Evolutionary conservation across 495 filamentous ascomycete species (phyloP).

Genomic region (Antarctomyces pellizariae): DNA sequence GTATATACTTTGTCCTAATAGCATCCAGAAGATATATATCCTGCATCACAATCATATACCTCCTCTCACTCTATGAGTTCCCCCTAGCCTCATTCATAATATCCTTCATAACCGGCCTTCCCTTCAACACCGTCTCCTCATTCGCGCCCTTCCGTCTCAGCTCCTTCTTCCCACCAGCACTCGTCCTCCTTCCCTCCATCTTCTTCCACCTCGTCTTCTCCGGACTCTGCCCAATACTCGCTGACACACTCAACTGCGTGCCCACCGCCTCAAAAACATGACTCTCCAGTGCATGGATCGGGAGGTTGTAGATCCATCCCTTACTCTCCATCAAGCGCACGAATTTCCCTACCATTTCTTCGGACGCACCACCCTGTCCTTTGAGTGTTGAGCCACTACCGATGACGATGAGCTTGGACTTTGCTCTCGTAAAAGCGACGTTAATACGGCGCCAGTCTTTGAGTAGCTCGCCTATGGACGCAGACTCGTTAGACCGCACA

Average conservation of each 20-base stretch:
- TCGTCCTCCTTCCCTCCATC: conserved; percentile 4
- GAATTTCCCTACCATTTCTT: conserved; percentile 54
- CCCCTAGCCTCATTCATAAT: conserved; percentile 2
- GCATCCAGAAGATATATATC: too few relatives aligned
- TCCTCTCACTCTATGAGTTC: background rate
- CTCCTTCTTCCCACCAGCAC: background rate
- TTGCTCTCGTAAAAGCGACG: conserved; percentile 80
- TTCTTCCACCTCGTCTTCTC: conserved; percentile 9
- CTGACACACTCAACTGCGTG: conserved; percentile 17
- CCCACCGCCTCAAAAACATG: conserved; percentile 35
- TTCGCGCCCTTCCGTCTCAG: background rate
- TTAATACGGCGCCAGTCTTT: conserved; percentile 88
- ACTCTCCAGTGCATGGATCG: conserved; percentile 31
- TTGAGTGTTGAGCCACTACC: conserved; percentile 56
- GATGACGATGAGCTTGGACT: conserved; percentile 70
- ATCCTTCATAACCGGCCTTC: conserved; percentile 2
- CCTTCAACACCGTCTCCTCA: background rate
- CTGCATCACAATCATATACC: too few relatives aligned
- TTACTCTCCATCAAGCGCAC: conserved; percentile 49
- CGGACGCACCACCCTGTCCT: conserved; percentile 16
- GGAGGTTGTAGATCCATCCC: conserved; percentile 56
- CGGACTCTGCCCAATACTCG: conserved; percentile 14
- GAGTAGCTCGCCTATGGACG: conserved; percentile 64
- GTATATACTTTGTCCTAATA: too few relatives aligned
- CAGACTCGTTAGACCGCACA: conserved; percentile 64